phyloP scores from a whole-genome alignment of 176 grass and related monocot genomes.

The Zoysia pacifica region DNA sequence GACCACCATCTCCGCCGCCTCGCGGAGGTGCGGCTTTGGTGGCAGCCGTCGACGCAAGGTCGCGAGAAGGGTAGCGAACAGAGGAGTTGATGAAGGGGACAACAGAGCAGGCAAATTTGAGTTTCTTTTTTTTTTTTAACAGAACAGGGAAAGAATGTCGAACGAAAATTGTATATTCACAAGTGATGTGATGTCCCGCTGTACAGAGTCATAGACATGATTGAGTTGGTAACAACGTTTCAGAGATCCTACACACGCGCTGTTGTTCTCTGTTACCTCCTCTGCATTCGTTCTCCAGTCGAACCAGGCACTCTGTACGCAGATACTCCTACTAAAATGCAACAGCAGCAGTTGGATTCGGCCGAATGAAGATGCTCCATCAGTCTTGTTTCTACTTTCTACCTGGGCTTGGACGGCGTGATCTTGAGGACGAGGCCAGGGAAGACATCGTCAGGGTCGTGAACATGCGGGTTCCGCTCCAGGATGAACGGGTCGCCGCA shows the following conservation, averaged over 20 bases:
- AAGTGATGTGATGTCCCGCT: background rate
- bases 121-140: background rate
- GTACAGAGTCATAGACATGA: background rate
- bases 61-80: background rate
- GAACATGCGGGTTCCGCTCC: conserved; percentile 86
- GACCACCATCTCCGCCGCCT: background rate
- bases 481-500: conserved; percentile 93
- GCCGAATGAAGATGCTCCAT: background rate
- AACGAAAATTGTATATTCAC: background rate
- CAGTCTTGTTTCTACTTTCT: background rate
- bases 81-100: background rate
- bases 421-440: conserved; percentile 90
- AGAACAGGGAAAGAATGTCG: background rate
- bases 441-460: conserved; percentile 98
- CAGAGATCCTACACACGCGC: background rate
- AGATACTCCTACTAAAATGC: background rate
- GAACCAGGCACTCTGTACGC: background rate
- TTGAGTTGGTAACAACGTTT: background rate
- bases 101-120: background rate
- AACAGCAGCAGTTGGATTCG: background rate
- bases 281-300: background rate
- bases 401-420: conserved; percentile 54
- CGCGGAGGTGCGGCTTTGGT: background rate
- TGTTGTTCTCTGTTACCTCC: background rate
- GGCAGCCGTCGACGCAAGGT: background rate